Base-by-base conservation (phyloP, 495 filamentous ascomycete species). In the Barbatosphaeria neglecta region DNA sequence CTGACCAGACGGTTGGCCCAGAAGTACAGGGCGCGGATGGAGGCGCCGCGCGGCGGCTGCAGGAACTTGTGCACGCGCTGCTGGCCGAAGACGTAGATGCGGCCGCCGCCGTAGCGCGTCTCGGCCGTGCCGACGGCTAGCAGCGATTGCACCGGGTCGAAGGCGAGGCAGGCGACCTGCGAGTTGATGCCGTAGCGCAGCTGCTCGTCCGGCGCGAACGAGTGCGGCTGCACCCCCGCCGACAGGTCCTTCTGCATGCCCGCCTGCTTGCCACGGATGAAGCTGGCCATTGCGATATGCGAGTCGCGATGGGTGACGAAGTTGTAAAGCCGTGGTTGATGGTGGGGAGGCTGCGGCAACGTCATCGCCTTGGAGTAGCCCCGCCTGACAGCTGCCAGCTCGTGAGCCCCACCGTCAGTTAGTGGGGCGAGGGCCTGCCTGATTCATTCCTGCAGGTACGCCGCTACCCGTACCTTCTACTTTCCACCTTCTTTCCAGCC, bases 171-270 rank as follows among this genome's bases (percentile, higher is more conserved):
- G 52, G 80, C 82, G 48, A 92, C 80, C 59, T 90, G 86, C 6
- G 87, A 94, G 58, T 87, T 89, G 53, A 97, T 76, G 44, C 92
- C 92, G 59, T 83, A 93, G 56, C 86, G 81, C 35, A 75, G 74
- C 49, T 89, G 79, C 59, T 95, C 86, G 59, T 95, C 92, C 18
- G 89, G 77, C 43, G 76, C 65, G 60, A 96, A 95, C 16, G 84
- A 59, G 38, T 82, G 82, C 22, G 86, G 75, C 31, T 75, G 67
- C 44, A 95, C 74, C 42, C 81, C 81, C 11, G 84, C 79, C 22
- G 90, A 95, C 28, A 98, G 75, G 66, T 97, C 92, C 61, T 78
- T 85, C 59, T 87, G 83, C 44, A 98, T 81, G 46, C 92, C 92
- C 45, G 87, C 79, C 71, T 98, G 92, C 73, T 92, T 95, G 31